These are phyloP conservation scores for Gigaspora rosea DNA, from an alignment of 192 early-diverging fungal species.

Conservation along the genomic window DNA sequence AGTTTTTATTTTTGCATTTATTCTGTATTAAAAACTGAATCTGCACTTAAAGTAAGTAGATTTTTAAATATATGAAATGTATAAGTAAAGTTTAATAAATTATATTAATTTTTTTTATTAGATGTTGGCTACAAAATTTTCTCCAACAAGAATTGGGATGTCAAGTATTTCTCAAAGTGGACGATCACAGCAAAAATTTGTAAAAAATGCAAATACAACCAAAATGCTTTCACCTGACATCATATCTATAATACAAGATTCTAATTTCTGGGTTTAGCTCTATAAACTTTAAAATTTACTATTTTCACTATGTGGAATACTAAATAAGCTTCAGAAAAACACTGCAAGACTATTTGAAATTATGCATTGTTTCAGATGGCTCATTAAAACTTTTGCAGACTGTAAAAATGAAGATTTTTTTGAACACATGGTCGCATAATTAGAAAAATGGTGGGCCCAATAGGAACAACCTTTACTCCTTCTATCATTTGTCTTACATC, in stretches of 20 bases:
- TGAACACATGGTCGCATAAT: slow-evolving; percentile 5
- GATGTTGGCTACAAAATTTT: not conserved
- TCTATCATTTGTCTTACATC: no score
- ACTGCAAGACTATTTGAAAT: not conserved
- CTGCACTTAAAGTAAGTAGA: slow-evolving; percentile 1
- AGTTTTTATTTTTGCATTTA: slow-evolving; percentile 18
- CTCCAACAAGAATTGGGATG: not conserved
- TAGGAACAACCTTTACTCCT: no score
- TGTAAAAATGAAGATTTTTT: slow-evolving; percentile 1
- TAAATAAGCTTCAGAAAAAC: slow-evolving; percentile 14
- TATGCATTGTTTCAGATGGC: no score
- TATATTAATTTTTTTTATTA: not conserved
- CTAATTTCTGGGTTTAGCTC: not conserved
- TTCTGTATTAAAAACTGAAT: slow-evolving; percentile 10
- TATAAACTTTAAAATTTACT: slow-evolving; percentile 10
- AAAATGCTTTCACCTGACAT: not conserved
- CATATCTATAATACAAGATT: not conserved
- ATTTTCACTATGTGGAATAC: not conserved
- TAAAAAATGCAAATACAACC: not conserved
- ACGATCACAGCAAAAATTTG: not conserved
- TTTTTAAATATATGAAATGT: no score
- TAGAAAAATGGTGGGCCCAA: not conserved
- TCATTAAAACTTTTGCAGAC: slow-evolving; percentile 9
- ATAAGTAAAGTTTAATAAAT: no score
- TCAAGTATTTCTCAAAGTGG: not conserved